These are phyloP conservation scores for Microdochium nivale DNA, from an alignment of 2,329 filamentous ascomycete species.

Conservation along the genomic window DNA sequence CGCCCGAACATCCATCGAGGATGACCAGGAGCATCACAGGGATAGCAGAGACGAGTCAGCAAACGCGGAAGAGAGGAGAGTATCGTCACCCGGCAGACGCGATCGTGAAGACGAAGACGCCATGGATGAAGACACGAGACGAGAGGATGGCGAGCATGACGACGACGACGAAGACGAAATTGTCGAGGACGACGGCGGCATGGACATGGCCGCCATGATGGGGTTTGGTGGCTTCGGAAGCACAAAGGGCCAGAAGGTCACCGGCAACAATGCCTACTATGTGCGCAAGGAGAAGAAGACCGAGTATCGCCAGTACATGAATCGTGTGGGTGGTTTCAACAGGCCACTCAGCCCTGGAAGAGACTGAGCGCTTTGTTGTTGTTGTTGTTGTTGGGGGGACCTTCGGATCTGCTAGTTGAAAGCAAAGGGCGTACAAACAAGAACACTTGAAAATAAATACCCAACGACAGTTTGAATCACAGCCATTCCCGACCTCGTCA, in stretches of 20 bases:
- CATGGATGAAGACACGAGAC: constrained; percentile 20
- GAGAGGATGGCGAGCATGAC: constrained; percentile 31
- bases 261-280: constrained; percentile 75
- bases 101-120: constrained; percentile 9
- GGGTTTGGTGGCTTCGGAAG: constrained; percentile 80
- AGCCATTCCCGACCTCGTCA: too few relatives aligned
- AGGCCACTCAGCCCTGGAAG: constrained; percentile 55
- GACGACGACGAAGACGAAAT: constrained; percentile 42
- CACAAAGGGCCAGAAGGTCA: constrained; percentile 83
- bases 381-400: too few relatives aligned
- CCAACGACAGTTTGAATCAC: too few relatives aligned
- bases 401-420: too few relatives aligned
- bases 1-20: constrained; percentile 11
- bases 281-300: constrained; percentile 90
- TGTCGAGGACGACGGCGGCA: constrained; percentile 58
- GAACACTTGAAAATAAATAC: too few relatives aligned
- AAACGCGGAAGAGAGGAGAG: constrained; percentile 3
- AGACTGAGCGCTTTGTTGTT: not conserved
- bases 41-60: not conserved
- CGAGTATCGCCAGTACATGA: constrained; percentile 96
- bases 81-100: constrained; percentile 4
- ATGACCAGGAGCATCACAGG: constrained; percentile 11
- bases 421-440: too few relatives aligned
- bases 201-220: constrained; percentile 77
- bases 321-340: constrained; percentile 74